phyloP scores from a whole-genome alignment of 2,329 filamentous ascomycete species.

The Phialocephala sp. region DNA sequence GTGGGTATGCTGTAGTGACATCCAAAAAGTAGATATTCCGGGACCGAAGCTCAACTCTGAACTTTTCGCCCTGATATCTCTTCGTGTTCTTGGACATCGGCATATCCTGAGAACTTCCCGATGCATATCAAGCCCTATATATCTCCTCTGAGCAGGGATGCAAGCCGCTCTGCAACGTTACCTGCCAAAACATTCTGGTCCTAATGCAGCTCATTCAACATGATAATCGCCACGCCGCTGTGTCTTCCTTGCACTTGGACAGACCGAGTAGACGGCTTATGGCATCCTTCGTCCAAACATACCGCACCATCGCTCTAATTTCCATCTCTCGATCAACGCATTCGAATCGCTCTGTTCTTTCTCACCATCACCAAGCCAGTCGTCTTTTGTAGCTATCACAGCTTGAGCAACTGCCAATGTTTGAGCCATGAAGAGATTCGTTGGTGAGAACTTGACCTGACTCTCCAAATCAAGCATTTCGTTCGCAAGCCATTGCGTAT shows the following conservation, averaged over 20 bases:
- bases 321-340: conserved; percentile 11
- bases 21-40: neutral
- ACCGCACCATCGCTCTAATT: conserved; percentile 7
- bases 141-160: neutral
- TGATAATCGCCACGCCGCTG: neutral
- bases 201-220: neutral
- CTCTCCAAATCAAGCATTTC: conserved; percentile 41
- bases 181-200: neutral
- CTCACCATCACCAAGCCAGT: conserved; percentile 1
- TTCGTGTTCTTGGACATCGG: neutral
- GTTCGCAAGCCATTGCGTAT: conserved; percentile 39
- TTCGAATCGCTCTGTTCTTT: neutral
- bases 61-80: neutral
- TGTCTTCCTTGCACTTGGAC: neutral
- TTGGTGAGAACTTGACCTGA: conserved; percentile 28
- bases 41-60: neutral
- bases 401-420: conserved; percentile 20
- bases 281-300: conserved; percentile 7
- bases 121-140: neutral
- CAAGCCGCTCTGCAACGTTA: neutral
- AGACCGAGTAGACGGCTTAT: neutral
- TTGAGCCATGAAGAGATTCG: conserved; percentile 23
- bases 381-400: neutral
- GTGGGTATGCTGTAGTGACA: neutral
- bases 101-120: neutral